These are phyloP conservation scores for Hyphopichia khmerensis DNA, from an alignment of 1,139 yeast genomes.

Conservation along the genomic window DNA sequence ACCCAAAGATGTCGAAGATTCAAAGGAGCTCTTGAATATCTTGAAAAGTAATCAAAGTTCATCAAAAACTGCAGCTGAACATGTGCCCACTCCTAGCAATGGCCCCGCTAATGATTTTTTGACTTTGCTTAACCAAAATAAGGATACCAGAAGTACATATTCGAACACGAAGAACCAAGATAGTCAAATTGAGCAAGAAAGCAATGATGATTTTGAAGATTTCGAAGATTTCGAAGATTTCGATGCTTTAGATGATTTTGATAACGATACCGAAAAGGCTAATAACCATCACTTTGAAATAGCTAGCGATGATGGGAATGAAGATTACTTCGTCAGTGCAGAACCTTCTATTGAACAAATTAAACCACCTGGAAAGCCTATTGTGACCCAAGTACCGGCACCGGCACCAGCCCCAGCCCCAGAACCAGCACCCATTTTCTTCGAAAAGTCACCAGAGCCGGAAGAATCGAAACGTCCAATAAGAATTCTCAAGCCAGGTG, in stretches of 20 bases:
- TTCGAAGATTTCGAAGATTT: conserved; percentile 29
- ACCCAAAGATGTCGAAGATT: conserved; percentile 4
- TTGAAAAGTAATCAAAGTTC: conserved; percentile 12
- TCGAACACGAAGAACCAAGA: background rate
- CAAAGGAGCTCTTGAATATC: conserved; percentile 19
- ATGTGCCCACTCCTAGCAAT: background rate
- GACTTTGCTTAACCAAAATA: conserved; percentile 7
- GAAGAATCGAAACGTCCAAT: conserved; percentile 15
- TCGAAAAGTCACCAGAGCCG: background rate
- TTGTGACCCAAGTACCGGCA: too few species aligned
- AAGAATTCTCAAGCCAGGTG: conserved; percentile 31
- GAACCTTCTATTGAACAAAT: background rate
- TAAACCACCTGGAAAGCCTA: background rate
- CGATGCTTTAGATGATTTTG: conserved; percentile 17
- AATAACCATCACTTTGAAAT: conserved; percentile 25
- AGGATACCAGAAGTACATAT: background rate
- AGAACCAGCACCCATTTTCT: background rate
- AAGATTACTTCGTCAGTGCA: background rate
- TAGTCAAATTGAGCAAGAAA: conserved; percentile 8
- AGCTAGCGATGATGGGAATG: conserved; percentile 35
- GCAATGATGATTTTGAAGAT: conserved; percentile 31
- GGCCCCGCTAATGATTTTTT: conserved; percentile 9
- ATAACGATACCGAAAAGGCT: conserved; percentile 7
- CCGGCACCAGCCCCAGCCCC: background rate
- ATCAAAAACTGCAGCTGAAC: background rate